Conservation (phyloP, 1,284 basidiomycete species). For the Microstroma glucosiphilum region DNA sequence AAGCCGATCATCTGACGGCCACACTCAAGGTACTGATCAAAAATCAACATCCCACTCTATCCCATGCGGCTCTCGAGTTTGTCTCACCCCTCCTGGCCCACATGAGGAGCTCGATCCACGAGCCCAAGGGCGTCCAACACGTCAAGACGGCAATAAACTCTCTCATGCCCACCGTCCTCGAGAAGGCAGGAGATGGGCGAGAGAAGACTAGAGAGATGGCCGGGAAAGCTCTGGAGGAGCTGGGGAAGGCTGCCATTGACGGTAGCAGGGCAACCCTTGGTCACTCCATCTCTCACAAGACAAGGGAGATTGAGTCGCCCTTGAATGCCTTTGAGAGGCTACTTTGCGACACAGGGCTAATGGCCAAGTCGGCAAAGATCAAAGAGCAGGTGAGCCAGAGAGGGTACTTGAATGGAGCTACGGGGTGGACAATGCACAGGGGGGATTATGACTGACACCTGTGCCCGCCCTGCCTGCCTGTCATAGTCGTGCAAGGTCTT, state of each 20-base stretch:
- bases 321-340: constrained; percentile 67
- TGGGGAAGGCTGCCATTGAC: constrained; percentile 67
- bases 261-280: constrained; percentile 21
- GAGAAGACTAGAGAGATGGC: constrained; percentile 69
- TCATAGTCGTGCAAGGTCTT: constrained; percentile 22
- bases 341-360: constrained; percentile 69
- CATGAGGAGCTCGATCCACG: not conserved
- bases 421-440: not conserved
- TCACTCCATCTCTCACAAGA: constrained; percentile 57
- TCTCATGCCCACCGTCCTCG: constrained; percentile 66
- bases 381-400: constrained; percentile 64
- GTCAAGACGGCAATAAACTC: constrained; percentile 64
- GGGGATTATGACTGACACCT: not conserved
- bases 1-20: constrained; percentile 30
- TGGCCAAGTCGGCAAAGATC: constrained; percentile 58
- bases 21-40: constrained; percentile 67
- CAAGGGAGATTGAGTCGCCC: constrained; percentile 68
- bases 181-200: constrained; percentile 71
- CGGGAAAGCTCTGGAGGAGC: constrained; percentile 64
- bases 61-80: constrained; percentile 39
- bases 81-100: constrained; percentile 20
- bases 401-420: not conserved
- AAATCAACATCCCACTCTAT: constrained; percentile 70
- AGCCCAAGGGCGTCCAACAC: constrained; percentile 59
- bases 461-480: too few relatives aligned